Evolutionary conservation across 179 eudicot genomes (phyloP).

Genomic region (Carnegiea gigantea): DNA sequence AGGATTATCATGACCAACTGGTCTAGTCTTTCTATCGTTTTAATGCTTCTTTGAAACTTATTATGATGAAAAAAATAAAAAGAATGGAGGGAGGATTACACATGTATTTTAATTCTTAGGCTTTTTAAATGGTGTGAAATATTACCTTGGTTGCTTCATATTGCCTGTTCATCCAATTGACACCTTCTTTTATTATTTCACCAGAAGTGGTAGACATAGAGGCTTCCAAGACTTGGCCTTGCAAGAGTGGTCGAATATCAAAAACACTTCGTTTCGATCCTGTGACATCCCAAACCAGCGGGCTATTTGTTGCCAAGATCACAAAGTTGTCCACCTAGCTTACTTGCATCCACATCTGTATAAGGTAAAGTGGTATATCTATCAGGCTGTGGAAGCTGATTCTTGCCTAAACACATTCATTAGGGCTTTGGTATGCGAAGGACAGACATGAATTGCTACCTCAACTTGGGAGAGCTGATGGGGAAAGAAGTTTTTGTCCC

Average conservation of each 20-base stretch:
- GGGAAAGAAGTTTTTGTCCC: too few species aligned
- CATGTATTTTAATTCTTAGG: neutral
- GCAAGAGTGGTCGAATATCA: conserved; percentile 63
- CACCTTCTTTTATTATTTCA: neutral
- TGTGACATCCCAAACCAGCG: conserved; percentile 78
- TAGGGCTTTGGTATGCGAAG: neutral
- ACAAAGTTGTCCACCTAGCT: conserved; percentile 46
- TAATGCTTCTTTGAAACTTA: too few species aligned
- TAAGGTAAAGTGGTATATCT: neutral
- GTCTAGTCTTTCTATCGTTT: too few species aligned
- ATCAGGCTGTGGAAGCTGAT: neutral
- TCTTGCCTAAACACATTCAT: neutral
- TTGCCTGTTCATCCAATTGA: neutral
- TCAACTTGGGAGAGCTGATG: neutral
- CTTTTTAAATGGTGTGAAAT: neutral
- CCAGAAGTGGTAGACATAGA: conserved; percentile 80
- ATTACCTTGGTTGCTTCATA: neutral
- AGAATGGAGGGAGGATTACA: too few species aligned
- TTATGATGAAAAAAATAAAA: too few species aligned
- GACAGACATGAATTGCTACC: neutral
- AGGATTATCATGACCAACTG: too few species aligned
- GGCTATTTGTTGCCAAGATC: conserved; percentile 88
- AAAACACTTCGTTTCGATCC: conserved; percentile 93
- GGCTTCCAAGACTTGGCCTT: conserved; percentile 70
- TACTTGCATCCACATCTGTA: neutral